These are phyloP conservation scores for Kazachstania psychrophila DNA, from an alignment of 805 yeast species.

Conservation along the genomic window DNA sequence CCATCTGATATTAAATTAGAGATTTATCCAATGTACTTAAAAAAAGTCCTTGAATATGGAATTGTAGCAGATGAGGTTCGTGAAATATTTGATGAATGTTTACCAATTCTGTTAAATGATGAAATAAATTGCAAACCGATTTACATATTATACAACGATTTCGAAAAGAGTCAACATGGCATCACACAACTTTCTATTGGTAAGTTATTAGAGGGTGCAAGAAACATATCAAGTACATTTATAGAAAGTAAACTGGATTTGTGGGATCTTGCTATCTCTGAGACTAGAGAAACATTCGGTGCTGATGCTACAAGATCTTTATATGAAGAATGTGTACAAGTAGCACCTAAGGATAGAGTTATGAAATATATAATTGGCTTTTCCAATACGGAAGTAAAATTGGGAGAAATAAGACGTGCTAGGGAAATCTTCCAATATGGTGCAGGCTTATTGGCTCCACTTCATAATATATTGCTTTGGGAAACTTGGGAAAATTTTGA, in stretches of 20 bases:
- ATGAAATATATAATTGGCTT: conserved; percentile 43
- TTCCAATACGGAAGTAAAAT: conserved; percentile 44
- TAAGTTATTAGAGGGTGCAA: conserved; percentile 36
- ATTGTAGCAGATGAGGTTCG: conserved; percentile 47
- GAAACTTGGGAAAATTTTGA: conserved; percentile 68
- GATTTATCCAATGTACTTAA: conserved; percentile 62
- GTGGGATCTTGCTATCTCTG: conserved; percentile 37
- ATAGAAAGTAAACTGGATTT: conserved; percentile 29
- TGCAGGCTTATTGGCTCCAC: conserved; percentile 34
- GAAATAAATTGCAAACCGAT: conserved; percentile 36
- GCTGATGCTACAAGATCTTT: conserved; percentile 37
- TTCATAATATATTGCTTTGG: conserved; percentile 41
- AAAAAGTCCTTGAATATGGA: conserved; percentile 34
- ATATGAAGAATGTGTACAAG: conserved; percentile 44
- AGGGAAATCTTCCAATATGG: conserved; percentile 54
- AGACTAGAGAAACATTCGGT: conserved; percentile 35
- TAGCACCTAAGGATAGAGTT: conserved; percentile 36
- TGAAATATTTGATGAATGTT: conserved; percentile 64
- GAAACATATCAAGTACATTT: conserved; percentile 17
- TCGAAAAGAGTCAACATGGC: conserved; percentile 49
- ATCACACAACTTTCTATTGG: conserved; percentile 41
- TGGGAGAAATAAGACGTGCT: conserved; percentile 49
- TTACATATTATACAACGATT: conserved; percentile 46
- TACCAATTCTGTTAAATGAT: conserved; percentile 42
- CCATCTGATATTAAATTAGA: conserved; percentile 41